Conservation (phyloP, 1,139 yeast species). For the Hyphopichia khmerensis region DNA sequence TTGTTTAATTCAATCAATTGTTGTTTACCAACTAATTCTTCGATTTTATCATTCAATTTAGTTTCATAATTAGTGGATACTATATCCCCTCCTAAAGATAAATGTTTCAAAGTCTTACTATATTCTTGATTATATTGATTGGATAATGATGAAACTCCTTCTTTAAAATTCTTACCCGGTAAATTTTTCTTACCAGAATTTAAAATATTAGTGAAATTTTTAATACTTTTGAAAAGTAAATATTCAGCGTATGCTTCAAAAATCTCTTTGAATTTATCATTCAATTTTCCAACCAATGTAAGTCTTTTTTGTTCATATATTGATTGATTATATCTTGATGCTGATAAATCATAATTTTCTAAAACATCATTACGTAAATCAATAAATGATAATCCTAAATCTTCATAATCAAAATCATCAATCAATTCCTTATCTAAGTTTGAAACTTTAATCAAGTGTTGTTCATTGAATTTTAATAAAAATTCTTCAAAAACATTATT, state of each 20-base stretch:
- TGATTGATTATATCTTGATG: conserved; percentile 65
- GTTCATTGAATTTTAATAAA: conserved; percentile 28
- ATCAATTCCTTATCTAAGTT: conserved; percentile 4
- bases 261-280: conserved; percentile 42
- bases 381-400: conserved; percentile 40
- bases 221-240: conserved; percentile 15
- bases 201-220: conserved; percentile 17
- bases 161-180: conserved; percentile 21
- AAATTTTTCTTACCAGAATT: conserved; percentile 12
- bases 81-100: conserved; percentile 26
- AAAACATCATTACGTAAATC: conserved; percentile 47
- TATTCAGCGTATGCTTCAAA: conserved; percentile 32
- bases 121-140: conserved; percentile 5
- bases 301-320: conserved; percentile 66
- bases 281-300: conserved; percentile 47
- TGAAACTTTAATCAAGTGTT: conserved; percentile 9
- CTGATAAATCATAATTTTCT: conserved; percentile 59
- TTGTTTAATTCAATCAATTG: conserved; percentile 47
- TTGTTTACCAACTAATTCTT: conserved; percentile 30
- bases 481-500: conserved; percentile 50
- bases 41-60: conserved; percentile 20
- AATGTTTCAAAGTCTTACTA: conserved; percentile 12
- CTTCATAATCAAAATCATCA: conserved; percentile 27
- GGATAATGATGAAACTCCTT: conserved; percentile 10
- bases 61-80: conserved; percentile 11